Base-by-base conservation (phyloP, 768 basidiomycete genomes). In the Russula emetica region DNA sequence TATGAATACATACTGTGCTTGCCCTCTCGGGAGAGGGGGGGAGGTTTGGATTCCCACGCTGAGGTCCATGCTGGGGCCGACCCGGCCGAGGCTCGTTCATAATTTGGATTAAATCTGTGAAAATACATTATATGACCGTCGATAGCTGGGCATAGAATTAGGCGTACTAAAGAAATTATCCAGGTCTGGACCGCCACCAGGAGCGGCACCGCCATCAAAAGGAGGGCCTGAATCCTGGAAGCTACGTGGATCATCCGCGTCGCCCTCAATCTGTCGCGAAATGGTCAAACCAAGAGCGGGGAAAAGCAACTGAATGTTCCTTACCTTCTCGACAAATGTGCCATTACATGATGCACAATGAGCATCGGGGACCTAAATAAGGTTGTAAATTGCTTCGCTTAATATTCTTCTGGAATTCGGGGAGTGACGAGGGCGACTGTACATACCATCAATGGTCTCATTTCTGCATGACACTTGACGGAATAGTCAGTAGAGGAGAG, bases 291-390 rank as follows among this genome's bases (percentile, higher is more conserved):
- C 24, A 18, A 16, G 28, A 34, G 51, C 18, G 38, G 22, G 54
- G 50, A 55, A 55, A 58, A 30, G 49, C 22, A 44, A 42, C 24
- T 20, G 26, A 38, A 28, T 18, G 10, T 24, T 34, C 66, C 75
- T 49, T 52, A 86, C 92, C 80, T 82, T 87, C 74, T 94, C 92
- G 3, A 95, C 88, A 70, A 96, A 96, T 22, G 84, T 80, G 7
- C 92, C 81, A 67, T 82, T 80, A 75, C 93, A 96, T 26, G 86
- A 88, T 55, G 92, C 85, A 73, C 93, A 96, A 50, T 86, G 82
- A 14, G 91, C 89, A 76, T 92, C 83, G 45, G 91, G 91, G 4
- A 84, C 81, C 91, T 93, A 71, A 56, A 34, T 26, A 28, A 56
- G 26, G 24, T 34, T 42, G 20, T 38, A 11, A 4, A 11, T 24